Evolutionary conservation across 176 grass and related monocot genomes (phyloP).

Genomic region (Bromus sterilis): DNA sequence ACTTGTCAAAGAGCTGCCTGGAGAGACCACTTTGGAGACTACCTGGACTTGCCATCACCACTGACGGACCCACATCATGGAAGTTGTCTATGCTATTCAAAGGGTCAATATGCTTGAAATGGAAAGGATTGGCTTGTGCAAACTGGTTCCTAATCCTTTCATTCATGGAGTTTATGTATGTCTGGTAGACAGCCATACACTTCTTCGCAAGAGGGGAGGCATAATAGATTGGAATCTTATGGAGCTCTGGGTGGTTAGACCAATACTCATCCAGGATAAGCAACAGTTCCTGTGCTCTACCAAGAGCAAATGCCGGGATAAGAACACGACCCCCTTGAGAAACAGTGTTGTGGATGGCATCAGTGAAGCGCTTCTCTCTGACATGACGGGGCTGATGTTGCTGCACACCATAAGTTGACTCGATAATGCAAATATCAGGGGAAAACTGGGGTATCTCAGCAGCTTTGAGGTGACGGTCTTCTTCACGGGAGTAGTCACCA

Average conservation of each 20-base stretch:
- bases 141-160: slow-evolving; percentile 92
- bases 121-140: slow-evolving; percentile 84
- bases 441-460: slow-evolving; percentile 84
- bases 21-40: slow-evolving; percentile 88
- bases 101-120: slow-evolving; percentile 83
- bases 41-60: slow-evolving; percentile 90
- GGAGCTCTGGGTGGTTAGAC: slow-evolving; percentile 85
- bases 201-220: slow-evolving; percentile 91
- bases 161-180: slow-evolving; percentile 98
- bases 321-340: slow-evolving; percentile 77
- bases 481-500: slow-evolving; percentile 89
- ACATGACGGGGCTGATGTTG: slow-evolving; percentile 68
- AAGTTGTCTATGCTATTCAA: slow-evolving; percentile 97
- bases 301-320: slow-evolving; percentile 92
- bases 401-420: slow-evolving; percentile 88
- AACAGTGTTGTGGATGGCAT: slow-evolving; percentile 75
- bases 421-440: slow-evolving; percentile 89
- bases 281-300: slow-evolving; percentile 82
- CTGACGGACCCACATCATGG: slow-evolving; percentile 80
- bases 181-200: slow-evolving; percentile 97
- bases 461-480: slow-evolving; percentile 81
- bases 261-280: slow-evolving; percentile 97
- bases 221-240: slow-evolving; percentile 95
- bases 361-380: slow-evolving; percentile 90
- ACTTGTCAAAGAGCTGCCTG: slow-evolving; percentile 90